These are phyloP conservation scores for Pythium utonaiense DNA, from an alignment of 352 stramenopile species.

Conservation along the genomic window DNA sequence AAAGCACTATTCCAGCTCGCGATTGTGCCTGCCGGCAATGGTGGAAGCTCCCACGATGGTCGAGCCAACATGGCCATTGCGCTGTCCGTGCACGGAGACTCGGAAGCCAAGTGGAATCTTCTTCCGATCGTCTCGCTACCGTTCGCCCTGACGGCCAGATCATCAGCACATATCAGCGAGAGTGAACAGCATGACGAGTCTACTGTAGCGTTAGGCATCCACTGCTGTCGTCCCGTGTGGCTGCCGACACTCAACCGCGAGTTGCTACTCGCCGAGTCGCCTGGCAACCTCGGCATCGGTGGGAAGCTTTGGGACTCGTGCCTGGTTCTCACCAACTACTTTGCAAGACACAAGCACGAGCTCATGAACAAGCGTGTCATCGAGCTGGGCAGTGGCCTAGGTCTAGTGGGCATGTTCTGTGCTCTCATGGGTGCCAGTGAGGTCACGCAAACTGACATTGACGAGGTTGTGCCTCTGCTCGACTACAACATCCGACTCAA, in stretches of 20 bases:
- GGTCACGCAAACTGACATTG: slow-evolving; percentile 73
- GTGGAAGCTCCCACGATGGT: background rate
- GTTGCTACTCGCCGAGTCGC: slow-evolving; percentile 71
- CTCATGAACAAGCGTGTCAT: slow-evolving; percentile 53
- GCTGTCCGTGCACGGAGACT: slow-evolving; percentile 32
- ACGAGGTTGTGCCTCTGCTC: slow-evolving; percentile 68
- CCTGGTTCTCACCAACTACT: slow-evolving; percentile 65
- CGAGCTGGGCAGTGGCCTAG: slow-evolving; percentile 71
- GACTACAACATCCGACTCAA: slow-evolving; percentile 79
- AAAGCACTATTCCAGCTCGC: slow-evolving; percentile 51
- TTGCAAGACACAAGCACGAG: slow-evolving; percentile 33
- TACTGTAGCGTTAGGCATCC: slow-evolving; percentile 38
- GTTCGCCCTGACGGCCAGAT: slow-evolving; percentile 22
- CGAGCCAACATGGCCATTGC: slow-evolving; percentile 34
- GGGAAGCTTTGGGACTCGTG: slow-evolving; percentile 86
- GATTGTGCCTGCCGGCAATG: slow-evolving; percentile 17
- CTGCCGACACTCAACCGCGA: slow-evolving; percentile 45
- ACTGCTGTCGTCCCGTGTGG: slow-evolving; percentile 66
- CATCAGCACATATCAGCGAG: background rate
- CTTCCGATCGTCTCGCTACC: slow-evolving; percentile 68
- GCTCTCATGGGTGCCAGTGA: slow-evolving; percentile 44
- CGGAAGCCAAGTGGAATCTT: slow-evolving; percentile 41
- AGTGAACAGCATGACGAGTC: background rate
- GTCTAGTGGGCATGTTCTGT: slow-evolving; percentile 74
- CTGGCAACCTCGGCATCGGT: slow-evolving; percentile 69